phyloP scores from a whole-genome alignment of 2,329 filamentous ascomycete genomes.

The Penicillium thymicola region DNA sequence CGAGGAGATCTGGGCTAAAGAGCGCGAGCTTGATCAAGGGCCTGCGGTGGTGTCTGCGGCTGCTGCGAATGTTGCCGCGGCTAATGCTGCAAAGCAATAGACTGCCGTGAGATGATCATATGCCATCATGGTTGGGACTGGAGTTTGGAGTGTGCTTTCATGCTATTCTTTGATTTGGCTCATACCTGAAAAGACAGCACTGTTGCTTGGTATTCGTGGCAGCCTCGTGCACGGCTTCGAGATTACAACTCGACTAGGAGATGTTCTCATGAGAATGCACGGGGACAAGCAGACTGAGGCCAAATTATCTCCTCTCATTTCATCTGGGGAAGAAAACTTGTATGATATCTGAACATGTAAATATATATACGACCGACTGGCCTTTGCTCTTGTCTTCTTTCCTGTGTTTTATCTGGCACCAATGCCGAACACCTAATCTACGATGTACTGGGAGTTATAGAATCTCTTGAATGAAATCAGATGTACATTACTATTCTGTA shows the following conservation, averaged over 20 bases:
- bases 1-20: slow-evolving; percentile 72
- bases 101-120: background rate
- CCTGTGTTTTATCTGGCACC: background rate
- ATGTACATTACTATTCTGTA: slow-evolving; percentile 19
- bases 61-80: background rate
- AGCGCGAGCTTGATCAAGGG: slow-evolving; percentile 28
- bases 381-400: background rate
- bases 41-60: background rate
- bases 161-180: slow-evolving; percentile 7
- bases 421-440: background rate
- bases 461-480: slow-evolving; percentile 4
- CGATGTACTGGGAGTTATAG: background rate
- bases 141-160: slow-evolving; percentile 13
- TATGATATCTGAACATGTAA: slow-evolving; percentile 11
- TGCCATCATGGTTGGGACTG: background rate
- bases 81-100: slow-evolving; percentile 17
- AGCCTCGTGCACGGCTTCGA: background rate
- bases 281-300: background rate
- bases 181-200: background rate
- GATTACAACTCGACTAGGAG: background rate
- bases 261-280: background rate
- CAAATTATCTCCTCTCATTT: slow-evolving; percentile 5
- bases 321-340: background rate
- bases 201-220: slow-evolving; percentile 4
- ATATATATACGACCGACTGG: slow-evolving; percentile 1